Base-by-base conservation (phyloP, 75 land plant genomes). In the Sequoiadendron giganteum region DNA sequence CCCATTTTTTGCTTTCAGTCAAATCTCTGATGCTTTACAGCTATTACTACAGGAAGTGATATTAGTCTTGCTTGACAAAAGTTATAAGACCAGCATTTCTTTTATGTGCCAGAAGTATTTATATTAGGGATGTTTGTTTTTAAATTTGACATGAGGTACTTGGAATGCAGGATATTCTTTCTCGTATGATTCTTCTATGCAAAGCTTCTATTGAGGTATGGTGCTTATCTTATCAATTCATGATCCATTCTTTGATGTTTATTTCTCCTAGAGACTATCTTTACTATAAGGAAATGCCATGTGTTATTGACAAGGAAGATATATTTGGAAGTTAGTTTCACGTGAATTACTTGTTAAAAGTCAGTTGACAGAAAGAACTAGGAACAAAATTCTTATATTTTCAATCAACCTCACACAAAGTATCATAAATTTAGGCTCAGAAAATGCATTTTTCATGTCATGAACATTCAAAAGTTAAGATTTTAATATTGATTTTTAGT, bases 201-300 rank as follows among this genome's bases (percentile, higher is more conserved):
- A 98, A 95, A 90, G 99, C 96, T 83, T 98, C 99, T 76, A 92
- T 98, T 77, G 99, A 98, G 99, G 99, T 98, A 90, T 10, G 93
- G 8, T 9, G 7, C 43, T 34, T 65, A 42, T 87, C 38, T 75
- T 43, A 83, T 61, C 25, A 16, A 38, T 73, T 78, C 15, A 28
- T 1, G 55, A 83, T 65, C 5, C 5, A 21, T 65, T 65, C 28
- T 65, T 25, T 25, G 28, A 65, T 65, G 70, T 65, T 65, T 25
- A 21, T 65, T 58, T 65, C 70, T 25, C 28, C n/a, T 65, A 65
- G 70, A 65, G 25, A 65, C n/a, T 25, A 25, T 65, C 70, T 65
- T 65, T 25, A n/a, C 4, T 25, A 2, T 25, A 7, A 65, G 70
- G 7, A 65, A 65, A n/a, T 47, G 47, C 13, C 85, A 83, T 81